phyloP scores from a whole-genome alignment of 169 alveolate genomes.

The Plasmodium reichenowi region DNA sequence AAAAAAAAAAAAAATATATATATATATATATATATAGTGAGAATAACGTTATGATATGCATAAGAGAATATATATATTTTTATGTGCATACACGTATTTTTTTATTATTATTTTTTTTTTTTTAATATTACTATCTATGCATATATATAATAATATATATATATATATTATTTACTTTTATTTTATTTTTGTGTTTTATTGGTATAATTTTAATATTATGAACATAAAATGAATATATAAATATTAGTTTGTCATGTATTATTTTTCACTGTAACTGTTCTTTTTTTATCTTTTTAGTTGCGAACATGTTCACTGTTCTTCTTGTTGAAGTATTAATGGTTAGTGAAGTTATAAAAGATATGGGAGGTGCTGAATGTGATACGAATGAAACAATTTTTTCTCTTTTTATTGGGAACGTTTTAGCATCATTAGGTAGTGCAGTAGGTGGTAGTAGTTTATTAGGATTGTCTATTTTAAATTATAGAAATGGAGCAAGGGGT shows the following conservation, averaged over 20 bases:
- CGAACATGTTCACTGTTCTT: conserved; percentile 79
- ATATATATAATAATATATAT: neutral
- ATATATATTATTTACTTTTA: too few species aligned
- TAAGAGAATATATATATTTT: too few species aligned
- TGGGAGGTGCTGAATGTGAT: conserved; percentile 84
- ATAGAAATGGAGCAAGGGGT: conserved; percentile 86
- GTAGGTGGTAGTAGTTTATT: conserved; percentile 89
- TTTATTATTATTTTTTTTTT: neutral
- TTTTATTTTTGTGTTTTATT: neutral
- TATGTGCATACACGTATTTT: too few species aligned
- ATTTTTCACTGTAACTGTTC: too few species aligned
- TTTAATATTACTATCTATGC: neutral
- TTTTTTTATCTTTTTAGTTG: neutral
- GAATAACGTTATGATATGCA: too few species aligned
- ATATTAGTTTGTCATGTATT: too few species aligned
- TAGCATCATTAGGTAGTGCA: conserved; percentile 84
- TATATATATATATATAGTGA: neutral
- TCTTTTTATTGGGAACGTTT: conserved; percentile 83
- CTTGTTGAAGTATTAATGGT: conserved; percentile 85
- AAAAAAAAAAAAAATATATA: neutral
- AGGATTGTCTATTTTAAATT: conserved; percentile 87
- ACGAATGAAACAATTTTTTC: conserved; percentile 86
- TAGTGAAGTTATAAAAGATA: conserved; percentile 85
- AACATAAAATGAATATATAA: too few species aligned
- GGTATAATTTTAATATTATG: too few species aligned